A percentile compares a stretch with the other conserved stretches of the same genome.
These are phyloP conservation scores for Hagleromyces aurorensis DNA, from an alignment of 805 yeast species.

Conservation along the genomic window DNA sequence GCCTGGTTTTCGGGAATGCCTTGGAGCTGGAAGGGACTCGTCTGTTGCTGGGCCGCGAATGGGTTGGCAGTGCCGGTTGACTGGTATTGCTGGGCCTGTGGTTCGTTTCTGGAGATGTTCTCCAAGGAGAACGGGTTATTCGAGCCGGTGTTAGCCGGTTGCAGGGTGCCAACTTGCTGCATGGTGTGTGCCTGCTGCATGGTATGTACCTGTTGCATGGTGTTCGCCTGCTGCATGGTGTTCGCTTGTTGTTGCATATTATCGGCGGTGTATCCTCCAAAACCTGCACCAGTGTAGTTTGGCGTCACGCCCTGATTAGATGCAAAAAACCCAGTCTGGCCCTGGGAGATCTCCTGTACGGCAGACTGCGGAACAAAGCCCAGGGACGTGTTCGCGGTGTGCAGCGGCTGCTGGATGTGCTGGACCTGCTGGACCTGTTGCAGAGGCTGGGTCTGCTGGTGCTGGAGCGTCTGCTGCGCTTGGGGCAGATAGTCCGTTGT, in stretches of 20 bases:
- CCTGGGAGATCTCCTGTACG: constrained; percentile 11
- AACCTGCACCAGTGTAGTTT: constrained; percentile 48
- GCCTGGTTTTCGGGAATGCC: background rate
- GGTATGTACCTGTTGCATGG: no score
- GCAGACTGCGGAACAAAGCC: constrained; percentile 3
- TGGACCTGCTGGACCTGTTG: constrained; percentile 9
- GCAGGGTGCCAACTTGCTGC: constrained; percentile 4
- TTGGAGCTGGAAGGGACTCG: constrained; percentile 4
- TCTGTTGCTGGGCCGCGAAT: constrained; percentile 6
- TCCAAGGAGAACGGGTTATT: constrained; percentile 35
- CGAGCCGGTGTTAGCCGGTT: constrained; percentile 25
- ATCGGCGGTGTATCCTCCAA: constrained; percentile 42
- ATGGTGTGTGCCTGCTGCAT: constrained; percentile 9
- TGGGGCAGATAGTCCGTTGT: constrained; percentile 19
- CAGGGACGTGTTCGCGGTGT: constrained; percentile 3
- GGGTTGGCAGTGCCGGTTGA: constrained; percentile 7
- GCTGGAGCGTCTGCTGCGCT: constrained; percentile 15
- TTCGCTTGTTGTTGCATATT: constrained; percentile 11
- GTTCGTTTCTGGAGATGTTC: constrained; percentile 18
- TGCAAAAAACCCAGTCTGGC: constrained; percentile 24
- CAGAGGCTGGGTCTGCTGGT: constrained; percentile 11
- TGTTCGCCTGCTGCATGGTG: no score
- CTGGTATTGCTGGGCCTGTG: constrained; percentile 11
- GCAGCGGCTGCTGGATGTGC: constrained; percentile 13
- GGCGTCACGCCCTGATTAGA: constrained; percentile 25